phyloP scores from a whole-genome alignment of 176 grass and related monocot genomes.

The Thinopyrum elongatum region DNA sequence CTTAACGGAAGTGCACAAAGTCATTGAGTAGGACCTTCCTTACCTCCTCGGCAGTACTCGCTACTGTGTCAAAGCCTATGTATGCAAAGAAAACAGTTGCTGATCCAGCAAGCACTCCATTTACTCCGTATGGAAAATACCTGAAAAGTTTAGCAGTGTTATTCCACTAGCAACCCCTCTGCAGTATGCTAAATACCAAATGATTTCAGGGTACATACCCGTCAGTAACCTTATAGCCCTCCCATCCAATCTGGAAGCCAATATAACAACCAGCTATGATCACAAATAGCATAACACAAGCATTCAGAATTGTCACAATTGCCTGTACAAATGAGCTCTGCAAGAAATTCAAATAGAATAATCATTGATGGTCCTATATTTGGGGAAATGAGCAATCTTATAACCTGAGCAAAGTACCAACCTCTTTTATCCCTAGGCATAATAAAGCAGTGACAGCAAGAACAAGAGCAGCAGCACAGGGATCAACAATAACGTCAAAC shows the following conservation, averaged over 20 bases:
- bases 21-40: neutral
- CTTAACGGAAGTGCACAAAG: neutral
- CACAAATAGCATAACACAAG: conserved; percentile 93
- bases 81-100: conserved; percentile 99
- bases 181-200: neutral
- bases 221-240: conserved; percentile 67
- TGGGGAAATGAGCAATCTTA: neutral
- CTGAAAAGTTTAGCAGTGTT: conserved; percentile 32
- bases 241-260: conserved; percentile 92
- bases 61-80: conserved; percentile 92
- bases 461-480: conserved; percentile 79
- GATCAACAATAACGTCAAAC: conserved; percentile 80
- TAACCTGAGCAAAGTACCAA: conserved; percentile 31
- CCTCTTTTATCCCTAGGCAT: conserved; percentile 94
- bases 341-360: conserved; percentile 39
- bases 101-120: conserved; percentile 93
- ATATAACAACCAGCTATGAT: conserved; percentile 83
- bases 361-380: neutral
- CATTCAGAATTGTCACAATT: conserved; percentile 73
- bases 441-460: conserved; percentile 64
- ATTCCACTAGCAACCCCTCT: conserved; percentile 14
- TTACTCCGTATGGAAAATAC: conserved; percentile 86
- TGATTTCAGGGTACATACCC: conserved; percentile 50
- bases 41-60: conserved; percentile 98
- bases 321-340: conserved; percentile 92